These are phyloP conservation scores for Casaregolazyma suthepensis DNA, from an alignment of 1,139 yeast genomes.

Conservation along the genomic window DNA sequence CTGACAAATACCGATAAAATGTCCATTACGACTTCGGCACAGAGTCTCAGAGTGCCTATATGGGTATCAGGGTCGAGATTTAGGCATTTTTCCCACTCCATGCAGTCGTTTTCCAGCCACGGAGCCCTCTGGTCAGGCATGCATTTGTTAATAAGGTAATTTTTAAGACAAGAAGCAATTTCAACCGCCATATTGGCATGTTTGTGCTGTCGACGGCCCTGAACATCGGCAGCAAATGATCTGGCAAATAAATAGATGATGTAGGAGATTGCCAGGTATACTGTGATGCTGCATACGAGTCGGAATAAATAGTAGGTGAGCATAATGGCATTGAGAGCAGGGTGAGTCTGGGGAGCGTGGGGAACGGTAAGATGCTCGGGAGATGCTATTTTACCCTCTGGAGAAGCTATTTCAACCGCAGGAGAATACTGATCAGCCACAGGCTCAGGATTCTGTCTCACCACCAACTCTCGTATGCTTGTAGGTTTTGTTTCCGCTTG, in stretches of 20 bases:
- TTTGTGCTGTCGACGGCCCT: slow-evolving; percentile 52
- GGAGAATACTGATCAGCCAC: not conserved
- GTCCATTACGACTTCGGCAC: slow-evolving; percentile 75
- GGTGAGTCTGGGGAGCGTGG: not conserved
- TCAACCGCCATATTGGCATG: slow-evolving; percentile 51
- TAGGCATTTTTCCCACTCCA: slow-evolving; percentile 74
- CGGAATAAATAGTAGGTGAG: not conserved
- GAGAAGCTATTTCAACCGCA: not conserved
- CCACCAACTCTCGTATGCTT: not conserved
- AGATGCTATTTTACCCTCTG: not conserved
- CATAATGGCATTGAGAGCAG: not conserved
- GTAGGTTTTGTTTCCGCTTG: not conserved
- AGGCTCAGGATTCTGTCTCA: not conserved
- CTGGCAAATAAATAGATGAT: slow-evolving; percentile 48
- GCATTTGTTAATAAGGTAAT: slow-evolving; percentile 67
- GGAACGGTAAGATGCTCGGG: not conserved
- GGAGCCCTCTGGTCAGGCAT: slow-evolving; percentile 45
- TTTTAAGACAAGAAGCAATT: slow-evolving; percentile 59
- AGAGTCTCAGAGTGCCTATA: slow-evolving; percentile 53
- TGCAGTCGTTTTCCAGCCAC: slow-evolving; percentile 63
- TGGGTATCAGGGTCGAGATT: slow-evolving; percentile 70
- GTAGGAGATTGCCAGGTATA: not conserved
- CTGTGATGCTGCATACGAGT: not conserved
- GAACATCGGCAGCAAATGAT: slow-evolving; percentile 61
- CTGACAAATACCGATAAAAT: slow-evolving; percentile 63